phyloP scores from a whole-genome alignment of 176 grass and related monocot genomes.

The Poa pratensis region DNA sequence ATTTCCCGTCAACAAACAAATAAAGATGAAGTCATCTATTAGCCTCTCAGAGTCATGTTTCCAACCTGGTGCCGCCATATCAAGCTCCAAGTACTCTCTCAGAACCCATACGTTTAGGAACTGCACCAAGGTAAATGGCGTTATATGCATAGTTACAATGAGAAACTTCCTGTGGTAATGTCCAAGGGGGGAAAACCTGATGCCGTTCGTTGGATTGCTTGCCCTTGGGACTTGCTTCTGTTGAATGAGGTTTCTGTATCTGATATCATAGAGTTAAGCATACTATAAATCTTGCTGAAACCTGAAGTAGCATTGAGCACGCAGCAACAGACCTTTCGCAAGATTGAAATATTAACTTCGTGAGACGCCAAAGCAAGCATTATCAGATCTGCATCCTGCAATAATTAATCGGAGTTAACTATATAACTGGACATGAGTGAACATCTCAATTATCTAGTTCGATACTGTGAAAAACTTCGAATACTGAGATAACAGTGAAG shows the following conservation, averaged over 20 bases:
- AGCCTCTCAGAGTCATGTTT: constrained; percentile 60
- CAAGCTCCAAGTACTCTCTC: constrained; percentile 74
- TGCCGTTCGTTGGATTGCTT: constrained; percentile 21
- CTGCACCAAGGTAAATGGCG: constrained; percentile 41
- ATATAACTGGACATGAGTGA: not conserved
- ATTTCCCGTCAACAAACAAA: constrained; percentile 78
- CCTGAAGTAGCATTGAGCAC: not conserved
- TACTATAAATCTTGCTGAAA: not conserved
- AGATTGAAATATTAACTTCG: constrained; percentile 74
- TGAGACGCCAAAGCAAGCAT: constrained; percentile 89
- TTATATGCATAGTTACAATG: not conserved
- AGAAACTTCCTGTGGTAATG: not conserved
- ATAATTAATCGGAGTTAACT: not conserved
- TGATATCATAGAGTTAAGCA: not conserved
- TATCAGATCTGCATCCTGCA: constrained; percentile 81
- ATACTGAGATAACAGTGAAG: not conserved
- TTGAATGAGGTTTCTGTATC: constrained; percentile 18
- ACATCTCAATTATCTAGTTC: too few species aligned
- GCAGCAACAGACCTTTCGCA: constrained; percentile 55
- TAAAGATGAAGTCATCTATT: constrained; percentile 80
- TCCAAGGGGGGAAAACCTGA: constrained; percentile 34
- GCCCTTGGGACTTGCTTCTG: not conserved
- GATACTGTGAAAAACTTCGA: not conserved
- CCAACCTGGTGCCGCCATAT: constrained; percentile 54
- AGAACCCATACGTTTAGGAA: constrained; percentile 76